Base-by-base conservation (phyloP, 2,329 filamentous ascomycete genomes). In the Dothidotthia symphoricarpi region DNA sequence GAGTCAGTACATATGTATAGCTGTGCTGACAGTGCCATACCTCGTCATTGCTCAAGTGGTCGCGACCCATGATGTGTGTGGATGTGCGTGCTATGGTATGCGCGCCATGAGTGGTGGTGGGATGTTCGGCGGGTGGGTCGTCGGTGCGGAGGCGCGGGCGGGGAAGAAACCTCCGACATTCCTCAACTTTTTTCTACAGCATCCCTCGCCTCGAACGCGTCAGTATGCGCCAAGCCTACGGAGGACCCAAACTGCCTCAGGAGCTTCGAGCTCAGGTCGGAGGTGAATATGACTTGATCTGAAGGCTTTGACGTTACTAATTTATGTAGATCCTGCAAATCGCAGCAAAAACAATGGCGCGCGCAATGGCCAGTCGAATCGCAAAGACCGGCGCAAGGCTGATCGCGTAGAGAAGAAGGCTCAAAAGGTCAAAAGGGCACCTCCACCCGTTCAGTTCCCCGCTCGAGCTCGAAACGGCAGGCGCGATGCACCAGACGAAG, bases 371-470 rank as follows among this genome's bases (percentile, higher is more conserved):
- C 56, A 53, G 19, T 36, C 55, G 31, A 64, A 63, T 36, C 75
- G 83, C 50, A 86, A 86, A 69, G 81, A 85, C 36, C 75, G 78
- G 41, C 77, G 86, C 39, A 87, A 83, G 59, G 76, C 76, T 12
- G 80, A 85, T 52, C 75, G 85, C 37, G 69, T 72, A 15, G 72
- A 79, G 52, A 85, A 81, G 63, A 85, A 79, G 62, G 56, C 64
- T 17, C 70, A 70, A 43, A 65, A 63, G 37, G 51, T 45, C 26
- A 51, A 50, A 7, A 38, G 45, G 9, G 29, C 28, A 31, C 32
- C 24, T 9, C 38, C 38, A 10, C 36, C 28, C 6, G 29, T 35
- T 6, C 40, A 35, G 5, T 33, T 41, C 6, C 39, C 43, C 13
- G 26, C 39, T 8, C 44, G 48, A 16, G 34, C 40, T 53, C 43